These are phyloP conservation scores for Tympanopsis confertula DNA, from an alignment of 2,329 filamentous ascomycete genomes.

Conservation along the genomic window DNA sequence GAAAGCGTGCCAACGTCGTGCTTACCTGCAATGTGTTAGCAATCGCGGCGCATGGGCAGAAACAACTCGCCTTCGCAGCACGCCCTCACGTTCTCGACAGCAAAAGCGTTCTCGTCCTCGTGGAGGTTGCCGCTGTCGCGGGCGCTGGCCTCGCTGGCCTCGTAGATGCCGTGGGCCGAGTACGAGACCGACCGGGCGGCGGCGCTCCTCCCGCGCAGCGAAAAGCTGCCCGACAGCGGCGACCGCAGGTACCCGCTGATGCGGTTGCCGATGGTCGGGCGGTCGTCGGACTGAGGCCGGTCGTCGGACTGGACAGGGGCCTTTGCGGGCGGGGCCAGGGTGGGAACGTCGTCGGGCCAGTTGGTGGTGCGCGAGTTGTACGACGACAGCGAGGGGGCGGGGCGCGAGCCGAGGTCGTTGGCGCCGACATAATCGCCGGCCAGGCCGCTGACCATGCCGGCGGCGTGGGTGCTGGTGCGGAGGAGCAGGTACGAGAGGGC, in stretches of 20 bases:
- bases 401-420: not conserved
- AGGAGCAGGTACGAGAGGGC: constrained; percentile 85
- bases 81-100: constrained; percentile 89
- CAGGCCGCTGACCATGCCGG: constrained; percentile 48
- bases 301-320: too few species aligned
- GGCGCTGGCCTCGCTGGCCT: not conserved
- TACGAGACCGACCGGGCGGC: too few species aligned
- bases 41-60: not conserved
- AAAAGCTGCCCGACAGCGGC: not conserved
- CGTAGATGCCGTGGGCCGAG: too few species aligned
- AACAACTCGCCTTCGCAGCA: constrained; percentile 68
- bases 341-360: constrained; percentile 37
- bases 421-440: constrained; percentile 26
- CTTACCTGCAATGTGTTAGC: constrained; percentile 34
- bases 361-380: constrained; percentile 62
- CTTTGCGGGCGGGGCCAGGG: not conserved
- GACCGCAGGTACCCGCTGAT: not conserved
- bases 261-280: not conserved
- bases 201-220: not conserved
- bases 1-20: constrained; percentile 59
- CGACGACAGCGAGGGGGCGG: constrained; percentile 59
- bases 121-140: not conserved
- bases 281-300: not conserved
- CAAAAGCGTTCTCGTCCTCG: constrained; percentile 58
- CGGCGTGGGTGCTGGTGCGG: constrained; percentile 57